These are phyloP conservation scores for Luffa aegyptiaca DNA, from an alignment of 306 rosid species.

Conservation along the genomic window DNA sequence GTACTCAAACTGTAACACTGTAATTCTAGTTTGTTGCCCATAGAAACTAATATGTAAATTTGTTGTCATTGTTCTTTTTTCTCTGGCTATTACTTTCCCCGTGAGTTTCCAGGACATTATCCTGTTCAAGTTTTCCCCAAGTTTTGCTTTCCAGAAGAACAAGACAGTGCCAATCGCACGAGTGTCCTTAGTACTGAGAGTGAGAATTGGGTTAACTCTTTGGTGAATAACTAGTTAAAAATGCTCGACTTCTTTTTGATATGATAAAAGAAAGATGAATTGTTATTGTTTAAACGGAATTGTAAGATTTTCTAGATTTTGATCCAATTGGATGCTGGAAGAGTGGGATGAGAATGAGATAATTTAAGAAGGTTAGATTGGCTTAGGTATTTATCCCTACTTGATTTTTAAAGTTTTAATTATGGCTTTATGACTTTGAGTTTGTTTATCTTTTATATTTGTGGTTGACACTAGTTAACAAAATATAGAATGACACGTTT, in stretches of 20 bases:
- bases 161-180: neutral
- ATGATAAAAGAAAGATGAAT: neutral
- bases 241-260: neutral
- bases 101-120: neutral
- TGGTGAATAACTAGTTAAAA: neutral
- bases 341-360: neutral
- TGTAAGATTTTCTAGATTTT: neutral
- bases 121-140: slow-evolving; percentile 4
- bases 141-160: slow-evolving; percentile 1
- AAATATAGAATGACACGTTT: neutral
- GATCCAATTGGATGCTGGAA: neutral
- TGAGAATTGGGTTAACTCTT: neutral
- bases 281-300: neutral
- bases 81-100: slow-evolving; percentile 1
- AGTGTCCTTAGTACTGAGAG: neutral
- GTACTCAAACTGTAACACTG: neutral
- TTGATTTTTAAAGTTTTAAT: neutral
- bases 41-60: neutral
- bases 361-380: neutral
- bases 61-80: neutral
- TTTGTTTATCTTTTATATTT: neutral
- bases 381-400: neutral
- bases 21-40: neutral
- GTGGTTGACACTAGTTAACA: neutral
- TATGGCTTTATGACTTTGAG: neutral